Evolutionary conservation across 306 rosid species (phyloP).

Genomic region (Astragalus glycyphyllos): DNA sequence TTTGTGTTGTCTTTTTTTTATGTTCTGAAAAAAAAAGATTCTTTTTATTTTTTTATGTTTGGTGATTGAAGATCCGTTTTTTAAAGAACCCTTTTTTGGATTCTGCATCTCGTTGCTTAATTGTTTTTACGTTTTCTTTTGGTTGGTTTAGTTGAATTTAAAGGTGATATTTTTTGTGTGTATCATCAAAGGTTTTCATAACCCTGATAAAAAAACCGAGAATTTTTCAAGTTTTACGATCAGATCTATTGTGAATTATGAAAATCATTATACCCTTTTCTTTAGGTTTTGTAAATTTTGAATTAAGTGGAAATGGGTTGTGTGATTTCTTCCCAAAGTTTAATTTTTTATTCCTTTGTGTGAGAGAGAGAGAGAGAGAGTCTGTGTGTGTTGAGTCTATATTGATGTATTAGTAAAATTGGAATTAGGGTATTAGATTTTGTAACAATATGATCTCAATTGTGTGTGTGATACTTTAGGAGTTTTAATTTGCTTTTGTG

Average conservation of each 20-base stretch:
- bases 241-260: conserved; percentile 56
- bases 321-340: not conserved
- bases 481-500: too few species aligned
- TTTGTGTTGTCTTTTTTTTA: not conserved
- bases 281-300: conserved; percentile 20
- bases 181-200: not conserved
- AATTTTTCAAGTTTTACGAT: conserved; percentile 9
- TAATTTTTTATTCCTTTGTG: not conserved
- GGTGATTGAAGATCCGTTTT: conserved; percentile 25
- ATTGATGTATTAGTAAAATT: not conserved
- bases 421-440: too few species aligned
- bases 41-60: not conserved
- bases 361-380: too few species aligned
- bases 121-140: too few species aligned
- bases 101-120: not conserved
- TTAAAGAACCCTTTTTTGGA: not conserved
- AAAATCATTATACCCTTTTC: not conserved
- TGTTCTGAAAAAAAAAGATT: not conserved
- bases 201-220: conserved; percentile 3
- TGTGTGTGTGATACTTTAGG: not conserved
- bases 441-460: not conserved
- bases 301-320: conserved; percentile 19
- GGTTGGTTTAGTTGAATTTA: not conserved
- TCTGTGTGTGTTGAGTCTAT: not conserved
- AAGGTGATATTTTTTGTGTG: not conserved